These are phyloP conservation scores for Punica granatum DNA, from an alignment of 345 rosid genomes.

Conservation along the genomic window DNA sequence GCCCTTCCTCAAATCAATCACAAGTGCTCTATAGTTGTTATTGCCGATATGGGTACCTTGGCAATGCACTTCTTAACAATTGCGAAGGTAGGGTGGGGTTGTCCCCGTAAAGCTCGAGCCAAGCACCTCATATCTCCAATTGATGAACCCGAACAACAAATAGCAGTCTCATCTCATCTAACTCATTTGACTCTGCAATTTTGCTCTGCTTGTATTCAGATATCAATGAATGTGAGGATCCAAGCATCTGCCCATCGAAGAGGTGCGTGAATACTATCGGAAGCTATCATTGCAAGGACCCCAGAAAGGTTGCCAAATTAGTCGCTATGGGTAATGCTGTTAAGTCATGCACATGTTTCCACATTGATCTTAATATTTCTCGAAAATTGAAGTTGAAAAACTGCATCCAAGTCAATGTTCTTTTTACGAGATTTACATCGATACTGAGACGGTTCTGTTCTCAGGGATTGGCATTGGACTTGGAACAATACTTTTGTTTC, in stretches of 20 bases:
- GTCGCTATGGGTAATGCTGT: conserved; percentile 3
- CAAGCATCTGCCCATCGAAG: not conserved
- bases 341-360: not conserved
- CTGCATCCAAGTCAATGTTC: not conserved
- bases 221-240: conserved; percentile 10
- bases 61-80: not conserved
- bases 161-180: not conserved
- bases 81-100: not conserved
- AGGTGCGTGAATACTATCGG: conserved; percentile 1
- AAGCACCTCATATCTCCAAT: not conserved
- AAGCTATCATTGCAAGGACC: not conserved
- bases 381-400: no score
- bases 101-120: not conserved
- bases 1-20: not conserved
- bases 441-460: no score
- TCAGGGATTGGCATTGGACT: conserved; percentile 1
- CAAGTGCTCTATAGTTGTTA: not conserved
- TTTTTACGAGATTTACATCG: not conserved
- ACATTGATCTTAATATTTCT: no score
- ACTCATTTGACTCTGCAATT: not conserved
- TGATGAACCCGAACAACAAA: not conserved
- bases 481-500: conserved; percentile 3
- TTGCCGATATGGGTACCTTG: not conserved
- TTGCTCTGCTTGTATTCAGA: not conserved
- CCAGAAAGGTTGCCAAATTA: not conserved